Evolutionary conservation across 768 basidiomycete genomes (phyloP), one percentile per base, ranked within the genome.

Genomic region (Lyophyllum atratum): DNA sequence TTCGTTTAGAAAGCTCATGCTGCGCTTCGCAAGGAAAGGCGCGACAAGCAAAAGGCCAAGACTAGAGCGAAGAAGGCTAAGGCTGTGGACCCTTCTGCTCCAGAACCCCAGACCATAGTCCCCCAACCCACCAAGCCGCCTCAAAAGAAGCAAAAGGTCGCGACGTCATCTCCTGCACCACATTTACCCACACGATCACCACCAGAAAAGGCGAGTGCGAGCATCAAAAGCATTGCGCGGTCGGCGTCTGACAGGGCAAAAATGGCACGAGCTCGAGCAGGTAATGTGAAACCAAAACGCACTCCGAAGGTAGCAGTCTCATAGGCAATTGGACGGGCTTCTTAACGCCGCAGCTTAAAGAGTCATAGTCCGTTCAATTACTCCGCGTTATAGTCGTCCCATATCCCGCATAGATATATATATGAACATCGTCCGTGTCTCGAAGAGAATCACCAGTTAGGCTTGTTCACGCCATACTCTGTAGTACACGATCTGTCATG

Each of bases 401-500:
- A 25, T 40, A 26, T 25, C 44, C 34, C 9, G 25, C 10, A 45
- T 49, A 54, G 40, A 59, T 33, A 50, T 42, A 45, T 45, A 54
- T 56, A 44, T 49, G 25, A 45, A 24, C 29, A 21, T 29, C 34
- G 14, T 37, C 28, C 28, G 49, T 25, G 39, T 24, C 37, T 29
- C 11, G 37, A 40, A 54, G 55, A n/a, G 37, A 51, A 46, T 40
- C 8, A 37, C 17, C 29, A 22, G 3, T 4, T 14, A 19, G 3
- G 49, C 52, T 40, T 9, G 19, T 61, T 73, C 63, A 87, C 59
- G 79, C 75, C 52, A 90, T 72, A 25, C 81, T 82, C 68, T 81
- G 84, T 55, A 91, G 66, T 19, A 86, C 85, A 46, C 76, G 74
- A 61, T 90, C 83, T 2, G 89, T 87, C 76, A 76, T 76, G 64